Base-by-base conservation (phyloP, 2,329 filamentous ascomycete genomes). In the Metarhizium album region DNA sequence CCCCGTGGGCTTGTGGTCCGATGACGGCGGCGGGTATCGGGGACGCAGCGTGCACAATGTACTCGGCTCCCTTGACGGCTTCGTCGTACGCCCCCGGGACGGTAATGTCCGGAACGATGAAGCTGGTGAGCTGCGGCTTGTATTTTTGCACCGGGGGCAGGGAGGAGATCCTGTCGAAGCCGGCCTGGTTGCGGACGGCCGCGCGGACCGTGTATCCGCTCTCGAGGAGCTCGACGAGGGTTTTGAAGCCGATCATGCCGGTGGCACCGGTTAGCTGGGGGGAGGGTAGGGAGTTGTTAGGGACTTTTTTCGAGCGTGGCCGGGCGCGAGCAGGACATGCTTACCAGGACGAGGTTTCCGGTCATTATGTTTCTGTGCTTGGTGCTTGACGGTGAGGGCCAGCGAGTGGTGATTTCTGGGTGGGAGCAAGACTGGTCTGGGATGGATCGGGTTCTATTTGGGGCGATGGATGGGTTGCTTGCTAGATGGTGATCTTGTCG, bases 51-150 rank as follows among this genome's bases (percentile, higher is more conserved):
- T 65, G 62, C 22, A 69, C 58, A 46, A 74, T 62, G 55, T 66
- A 68, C n/a, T 62, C 62, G 37, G 69, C 66, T 4, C 62, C 69
- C 43, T 66, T 58, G 50, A 70, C 62, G 14, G 68, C 69, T 24
- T 69, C 61, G 29, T 72, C 65, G 48, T 69, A 73, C 3, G 70
- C 70, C 18, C 62, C 62, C 0, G 61, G 57, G 4, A 56, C 57
- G 0, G 62, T 58, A 23, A 73, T 64, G 46, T 72, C 66, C 2
- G 68, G 65, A 3, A 74, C 64, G 38, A 69, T 52, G 20, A 59
- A 53, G 50, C 58, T 62, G 6, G 56, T 57, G 2, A 64, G 56
- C n/a, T 58, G 55, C 6, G 51, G 52, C 18, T 49, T 38, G 18
- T 58, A 37, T 18, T 40, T 31, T 11, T 49, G 38, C 38, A 63